Conservation (phyloP, 2,329 filamentous ascomycete species). For the Trichoderma semiorbis region DNA sequence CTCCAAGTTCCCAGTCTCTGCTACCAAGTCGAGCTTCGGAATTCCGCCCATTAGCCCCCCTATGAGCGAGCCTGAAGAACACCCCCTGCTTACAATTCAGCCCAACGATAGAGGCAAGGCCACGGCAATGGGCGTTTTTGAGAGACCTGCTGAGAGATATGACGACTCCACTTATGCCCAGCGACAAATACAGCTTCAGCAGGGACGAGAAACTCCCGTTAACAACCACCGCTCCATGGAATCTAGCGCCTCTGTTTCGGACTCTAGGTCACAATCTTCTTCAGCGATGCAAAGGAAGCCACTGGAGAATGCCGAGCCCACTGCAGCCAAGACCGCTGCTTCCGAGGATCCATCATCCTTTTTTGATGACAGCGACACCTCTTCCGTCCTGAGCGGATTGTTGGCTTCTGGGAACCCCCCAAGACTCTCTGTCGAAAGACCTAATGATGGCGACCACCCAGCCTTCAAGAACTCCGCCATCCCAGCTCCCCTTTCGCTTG, state of each 20-base stretch:
- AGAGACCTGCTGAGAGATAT: slow-evolving; percentile 71
- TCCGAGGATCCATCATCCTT: slow-evolving; percentile 41
- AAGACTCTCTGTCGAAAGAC: slow-evolving; percentile 43
- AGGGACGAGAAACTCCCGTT: slow-evolving; percentile 63
- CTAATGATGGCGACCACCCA: slow-evolving; percentile 53
- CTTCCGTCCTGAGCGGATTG: slow-evolving; percentile 22
- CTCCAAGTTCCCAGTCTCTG: slow-evolving; percentile 35
- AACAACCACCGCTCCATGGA: slow-evolving; percentile 43
- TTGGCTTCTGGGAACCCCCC: slow-evolving; percentile 25
- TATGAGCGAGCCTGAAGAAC: slow-evolving; percentile 69
- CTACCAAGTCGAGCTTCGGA: slow-evolving; percentile 32
- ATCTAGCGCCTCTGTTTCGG: slow-evolving; percentile 40
- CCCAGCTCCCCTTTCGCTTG: slow-evolving; percentile 42
- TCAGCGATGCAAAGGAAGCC: slow-evolving; percentile 41
- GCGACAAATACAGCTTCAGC: slow-evolving; percentile 75
- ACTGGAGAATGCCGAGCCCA: slow-evolving; percentile 32
- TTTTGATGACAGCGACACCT: slow-evolving; percentile 44
- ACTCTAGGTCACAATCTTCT: slow-evolving; percentile 45
- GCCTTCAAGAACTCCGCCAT: slow-evolving; percentile 48
- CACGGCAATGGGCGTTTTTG: slow-evolving; percentile 62
- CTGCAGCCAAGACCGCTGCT: slow-evolving; percentile 28
- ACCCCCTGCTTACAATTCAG: slow-evolving; percentile 60
- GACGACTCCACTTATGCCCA: slow-evolving; percentile 84
- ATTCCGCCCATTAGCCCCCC: slow-evolving; percentile 49
- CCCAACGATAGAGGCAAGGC: slow-evolving; percentile 78